These are phyloP conservation scores for Podospora conica DNA, from an alignment of 495 filamentous ascomycete genomes.

Conservation along the genomic window DNA sequence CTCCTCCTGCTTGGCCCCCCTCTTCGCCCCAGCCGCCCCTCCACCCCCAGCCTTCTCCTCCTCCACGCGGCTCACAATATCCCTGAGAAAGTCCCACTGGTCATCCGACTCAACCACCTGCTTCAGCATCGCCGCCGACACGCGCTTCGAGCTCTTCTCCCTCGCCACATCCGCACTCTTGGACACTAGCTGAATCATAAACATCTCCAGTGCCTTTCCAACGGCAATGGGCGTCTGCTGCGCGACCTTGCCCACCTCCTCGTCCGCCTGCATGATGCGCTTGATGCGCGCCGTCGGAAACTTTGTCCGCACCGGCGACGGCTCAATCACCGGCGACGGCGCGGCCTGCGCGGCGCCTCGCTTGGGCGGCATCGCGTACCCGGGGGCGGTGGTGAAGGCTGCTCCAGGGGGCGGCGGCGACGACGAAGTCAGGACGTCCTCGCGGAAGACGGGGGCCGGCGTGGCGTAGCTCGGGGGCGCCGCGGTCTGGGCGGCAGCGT, in stretches of 20 bases:
- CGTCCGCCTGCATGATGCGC: conserved; percentile 98
- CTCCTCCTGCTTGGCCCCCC: conserved; percentile 31
- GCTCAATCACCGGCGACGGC: conserved; percentile 34
- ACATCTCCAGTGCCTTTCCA: conserved; percentile 91
- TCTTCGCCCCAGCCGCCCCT: conserved; percentile 15
- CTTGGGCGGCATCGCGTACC: conserved; percentile 37
- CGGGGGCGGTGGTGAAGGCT: not conserved
- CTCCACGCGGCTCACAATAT: conserved; percentile 84
- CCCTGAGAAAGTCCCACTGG: conserved; percentile 84
- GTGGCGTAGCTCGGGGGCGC: not conserved
- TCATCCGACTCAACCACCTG: conserved; percentile 77
- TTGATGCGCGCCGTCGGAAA: conserved; percentile 98
- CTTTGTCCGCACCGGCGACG: conserved; percentile 80
- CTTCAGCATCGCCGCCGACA: conserved; percentile 86
- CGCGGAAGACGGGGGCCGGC: conserved; percentile 3
- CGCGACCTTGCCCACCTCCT: conserved; percentile 97
- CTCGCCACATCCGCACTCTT: conserved; percentile 80
- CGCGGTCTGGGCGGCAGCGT: conserved; percentile 1
- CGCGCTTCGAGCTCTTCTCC: conserved; percentile 75
- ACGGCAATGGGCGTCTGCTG: conserved; percentile 94
- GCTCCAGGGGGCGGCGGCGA: not conserved
- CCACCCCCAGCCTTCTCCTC: conserved; percentile 38
- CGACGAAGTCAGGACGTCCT: not conserved
- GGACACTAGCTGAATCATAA: conserved; percentile 89
- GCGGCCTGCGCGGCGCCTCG: conserved; percentile 26